Evolutionary conservation across 768 basidiomycete species (phyloP).

Genomic region (Suillus subalutaceus): DNA sequence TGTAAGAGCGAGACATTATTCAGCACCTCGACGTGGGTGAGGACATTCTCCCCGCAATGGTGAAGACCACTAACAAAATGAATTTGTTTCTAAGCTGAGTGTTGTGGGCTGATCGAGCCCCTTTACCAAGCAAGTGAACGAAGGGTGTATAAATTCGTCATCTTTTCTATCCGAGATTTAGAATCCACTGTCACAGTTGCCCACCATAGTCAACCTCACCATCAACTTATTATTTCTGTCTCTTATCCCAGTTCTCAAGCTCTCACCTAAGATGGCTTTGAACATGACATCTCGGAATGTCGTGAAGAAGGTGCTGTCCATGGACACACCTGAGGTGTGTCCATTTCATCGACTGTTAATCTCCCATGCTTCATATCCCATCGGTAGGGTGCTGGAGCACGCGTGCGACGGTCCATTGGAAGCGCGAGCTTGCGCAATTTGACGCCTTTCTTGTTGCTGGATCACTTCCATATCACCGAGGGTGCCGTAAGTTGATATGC

Average conservation of each 20-base stretch:
- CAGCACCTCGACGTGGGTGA: slow-evolving; percentile 14
- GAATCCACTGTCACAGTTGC: neutral
- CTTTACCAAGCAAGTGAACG: slow-evolving; percentile 5
- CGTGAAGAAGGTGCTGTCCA: slow-evolving; percentile 73
- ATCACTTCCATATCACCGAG: slow-evolving; percentile 73
- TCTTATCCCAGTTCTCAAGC: slow-evolving; percentile 8
- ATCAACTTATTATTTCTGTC: slow-evolving; percentile 1
- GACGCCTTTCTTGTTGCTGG: slow-evolving; percentile 90
- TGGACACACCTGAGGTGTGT: slow-evolving; percentile 70
- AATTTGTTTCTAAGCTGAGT: slow-evolving; percentile 11
- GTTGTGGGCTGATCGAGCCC: neutral
- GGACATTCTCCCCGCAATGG: slow-evolving; percentile 18
- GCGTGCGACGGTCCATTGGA: slow-evolving; percentile 88
- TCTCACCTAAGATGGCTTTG: slow-evolving; percentile 29
- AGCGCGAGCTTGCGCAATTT: slow-evolving; percentile 72
- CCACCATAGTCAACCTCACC: slow-evolving; percentile 4
- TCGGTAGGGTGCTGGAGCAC: slow-evolving; percentile 73
- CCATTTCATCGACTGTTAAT: neutral
- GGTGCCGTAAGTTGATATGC: slow-evolving; percentile 57
- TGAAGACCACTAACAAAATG: neutral
- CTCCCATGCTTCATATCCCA: slow-evolving; percentile 9
- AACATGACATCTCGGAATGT: slow-evolving; percentile 64
- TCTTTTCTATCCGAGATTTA: slow-evolving; percentile 5
- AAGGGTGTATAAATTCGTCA: slow-evolving; percentile 12
- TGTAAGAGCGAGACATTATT: slow-evolving; percentile 10